Conservation (phyloP, 2,329 filamentous ascomycete species). For the Teratosphaeria nubilosa region DNA sequence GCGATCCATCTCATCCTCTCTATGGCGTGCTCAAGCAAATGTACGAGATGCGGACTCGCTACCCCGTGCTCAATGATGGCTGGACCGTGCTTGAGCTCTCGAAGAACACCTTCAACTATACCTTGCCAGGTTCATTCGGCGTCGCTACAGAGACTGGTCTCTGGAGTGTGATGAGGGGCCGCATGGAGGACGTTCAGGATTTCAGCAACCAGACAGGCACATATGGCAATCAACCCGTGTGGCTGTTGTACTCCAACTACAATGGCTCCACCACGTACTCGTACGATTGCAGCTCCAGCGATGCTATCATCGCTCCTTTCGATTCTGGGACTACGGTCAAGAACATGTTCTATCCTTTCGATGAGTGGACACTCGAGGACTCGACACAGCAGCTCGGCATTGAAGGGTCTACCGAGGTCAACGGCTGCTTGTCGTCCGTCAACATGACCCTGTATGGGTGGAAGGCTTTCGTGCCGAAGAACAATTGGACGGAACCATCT, state of each 20-base stretch:
- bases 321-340: constrained; percentile 45
- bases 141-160: constrained; percentile 48
- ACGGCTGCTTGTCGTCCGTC: constrained; percentile 47
- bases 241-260: constrained; percentile 44
- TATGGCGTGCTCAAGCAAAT: constrained; percentile 52
- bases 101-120: constrained; percentile 43
- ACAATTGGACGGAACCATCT: constrained; percentile 39
- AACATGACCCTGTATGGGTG: constrained; percentile 48
- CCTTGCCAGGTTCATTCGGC: constrained; percentile 43
- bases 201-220: constrained; percentile 28
- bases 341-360: constrained; percentile 54
- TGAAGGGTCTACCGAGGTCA: constrained; percentile 36
- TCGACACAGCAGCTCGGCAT: constrained; percentile 39
- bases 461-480: constrained; percentile 48
- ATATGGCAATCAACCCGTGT: constrained; percentile 38
- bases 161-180: constrained; percentile 49
- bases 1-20: constrained; percentile 52
- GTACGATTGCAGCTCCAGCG: constrained; percentile 46
- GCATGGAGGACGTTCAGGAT: constrained; percentile 43
- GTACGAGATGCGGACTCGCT: constrained; percentile 49
- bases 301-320: constrained; percentile 49
- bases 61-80: constrained; percentile 50
- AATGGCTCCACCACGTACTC: constrained; percentile 42
- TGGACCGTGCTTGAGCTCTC: constrained; percentile 46
- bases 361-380: constrained; percentile 42